A percentile compares a stretch with the other conserved stretches of the same genome.
phyloP scores from a whole-genome alignment of 257 asterid species.

The Penstemon eatonii region DNA sequence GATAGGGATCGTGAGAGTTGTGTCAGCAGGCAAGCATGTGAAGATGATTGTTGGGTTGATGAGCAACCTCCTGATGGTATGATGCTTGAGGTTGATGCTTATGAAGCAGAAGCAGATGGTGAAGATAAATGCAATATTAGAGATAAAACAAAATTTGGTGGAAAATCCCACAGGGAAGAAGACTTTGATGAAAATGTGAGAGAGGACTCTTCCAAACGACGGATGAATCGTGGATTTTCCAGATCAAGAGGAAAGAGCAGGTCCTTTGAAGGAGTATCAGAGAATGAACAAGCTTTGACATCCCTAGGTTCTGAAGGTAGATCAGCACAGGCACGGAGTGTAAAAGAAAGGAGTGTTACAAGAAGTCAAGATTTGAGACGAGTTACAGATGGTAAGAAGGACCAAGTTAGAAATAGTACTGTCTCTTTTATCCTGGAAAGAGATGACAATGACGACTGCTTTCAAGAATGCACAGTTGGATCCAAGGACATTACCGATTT shows the following conservation, averaged over 20 bases:
- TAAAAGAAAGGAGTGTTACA: constrained; percentile 51
- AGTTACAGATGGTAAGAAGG: constrained; percentile 56
- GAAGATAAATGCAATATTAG: constrained; percentile 54
- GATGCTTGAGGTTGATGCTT: constrained; percentile 49
- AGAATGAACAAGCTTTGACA: constrained; percentile 63
- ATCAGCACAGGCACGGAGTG: constrained; percentile 59
- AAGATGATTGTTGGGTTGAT: constrained; percentile 61
- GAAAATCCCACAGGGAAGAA: constrained; percentile 71
- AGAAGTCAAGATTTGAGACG: constrained; percentile 56
- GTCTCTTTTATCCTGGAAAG: constrained; percentile 57
- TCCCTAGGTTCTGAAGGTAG: constrained; percentile 77
- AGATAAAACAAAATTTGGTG: constrained; percentile 61
- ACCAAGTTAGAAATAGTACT: constrained; percentile 33
- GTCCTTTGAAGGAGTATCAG: constrained; percentile 60
- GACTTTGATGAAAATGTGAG: constrained; percentile 70
- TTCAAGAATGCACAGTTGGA: constrained; percentile 80
- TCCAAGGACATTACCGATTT: constrained; percentile 69
- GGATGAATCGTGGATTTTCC: constrained; percentile 55
- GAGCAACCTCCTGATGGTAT: constrained; percentile 55
- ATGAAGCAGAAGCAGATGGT: constrained; percentile 59
- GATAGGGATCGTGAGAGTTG: constrained; percentile 55
- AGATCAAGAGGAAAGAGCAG: constrained; percentile 70
- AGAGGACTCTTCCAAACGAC: constrained; percentile 71
- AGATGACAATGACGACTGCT: constrained; percentile 87
- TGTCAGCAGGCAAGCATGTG: constrained; percentile 43